Evolutionary conservation across 169 alveolate species (phyloP).

Genomic region (Miamiensis avidus): DNA sequence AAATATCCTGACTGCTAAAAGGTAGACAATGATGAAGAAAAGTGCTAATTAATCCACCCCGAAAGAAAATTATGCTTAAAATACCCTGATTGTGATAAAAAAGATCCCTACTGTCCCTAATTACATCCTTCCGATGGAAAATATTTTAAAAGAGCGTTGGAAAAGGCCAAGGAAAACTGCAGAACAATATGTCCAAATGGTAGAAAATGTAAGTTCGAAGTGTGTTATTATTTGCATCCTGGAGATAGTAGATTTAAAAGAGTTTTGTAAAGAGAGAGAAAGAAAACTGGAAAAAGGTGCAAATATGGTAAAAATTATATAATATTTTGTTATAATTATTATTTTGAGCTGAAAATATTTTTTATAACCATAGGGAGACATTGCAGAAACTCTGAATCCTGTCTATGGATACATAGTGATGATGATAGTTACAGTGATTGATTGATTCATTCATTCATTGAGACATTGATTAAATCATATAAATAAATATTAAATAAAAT

Average conservation of each 20-base stretch:
- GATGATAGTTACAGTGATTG: not conserved
- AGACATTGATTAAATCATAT: no score
- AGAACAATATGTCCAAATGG: not conserved
- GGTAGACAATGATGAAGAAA: not conserved
- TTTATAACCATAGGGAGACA: not conserved
- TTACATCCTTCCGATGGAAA: not conserved
- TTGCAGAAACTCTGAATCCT: not conserved
- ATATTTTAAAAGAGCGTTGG: not conserved
- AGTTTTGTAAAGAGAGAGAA: not conserved
- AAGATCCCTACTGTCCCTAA: not conserved
- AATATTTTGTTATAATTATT: no score
- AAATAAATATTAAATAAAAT: no score
- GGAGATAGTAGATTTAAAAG: not conserved
- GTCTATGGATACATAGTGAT: not conserved
- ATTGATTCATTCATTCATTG: not conserved
- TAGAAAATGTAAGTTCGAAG: not conserved
- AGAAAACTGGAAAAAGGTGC: not conserved
- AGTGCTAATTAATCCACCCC: not conserved
- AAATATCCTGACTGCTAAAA: not conserved
- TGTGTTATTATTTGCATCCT: not conserved
- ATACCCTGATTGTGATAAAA: not conserved
- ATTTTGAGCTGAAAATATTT: no score
- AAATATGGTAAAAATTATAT: not conserved
- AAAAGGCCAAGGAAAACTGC: not conserved
- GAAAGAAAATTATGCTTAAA: not conserved